These are phyloP conservation scores for Plenodomus lindquistii DNA, from an alignment of 2,329 filamentous ascomycete species.

Conservation along the genomic window DNA sequence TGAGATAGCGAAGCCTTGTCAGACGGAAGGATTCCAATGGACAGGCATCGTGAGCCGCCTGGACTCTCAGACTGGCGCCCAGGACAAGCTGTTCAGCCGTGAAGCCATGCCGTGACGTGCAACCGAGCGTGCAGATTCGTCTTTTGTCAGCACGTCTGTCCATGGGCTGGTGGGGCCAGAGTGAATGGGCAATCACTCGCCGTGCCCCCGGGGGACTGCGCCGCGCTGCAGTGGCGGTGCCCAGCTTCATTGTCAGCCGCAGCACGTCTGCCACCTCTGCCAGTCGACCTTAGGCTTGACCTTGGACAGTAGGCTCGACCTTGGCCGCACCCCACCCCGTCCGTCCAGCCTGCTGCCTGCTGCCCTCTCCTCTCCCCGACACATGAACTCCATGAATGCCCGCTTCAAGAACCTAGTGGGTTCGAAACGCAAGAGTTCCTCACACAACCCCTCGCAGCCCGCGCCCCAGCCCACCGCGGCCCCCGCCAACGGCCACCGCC, in stretches of 20 bases:
- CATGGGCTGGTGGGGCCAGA: neutral
- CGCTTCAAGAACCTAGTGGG: conserved; percentile 80
- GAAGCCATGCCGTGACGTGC: neutral
- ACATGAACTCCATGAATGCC: conserved; percentile 80
- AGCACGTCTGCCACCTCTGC: conserved; percentile 30
- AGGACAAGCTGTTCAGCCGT: neutral
- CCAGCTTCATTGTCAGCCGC: conserved; percentile 37
- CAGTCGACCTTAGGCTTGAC: too few relatives aligned
- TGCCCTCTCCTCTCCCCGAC: conserved; percentile 29
- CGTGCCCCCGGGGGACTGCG: neutral
- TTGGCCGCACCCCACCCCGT: conserved; percentile 29
- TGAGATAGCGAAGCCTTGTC: neutral
- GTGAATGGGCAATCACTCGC: too few relatives aligned
- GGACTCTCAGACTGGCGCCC: neutral
- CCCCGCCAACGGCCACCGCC: conserved; percentile 44
- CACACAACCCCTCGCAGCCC: conserved; percentile 50
- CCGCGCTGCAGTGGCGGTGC: conserved; percentile 22
- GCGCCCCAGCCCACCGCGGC: conserved; percentile 38
- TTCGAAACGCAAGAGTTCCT: conserved; percentile 73
- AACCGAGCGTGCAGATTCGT: neutral
- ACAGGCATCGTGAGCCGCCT: neutral
- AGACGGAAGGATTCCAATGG: neutral
- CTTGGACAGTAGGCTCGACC: conserved; percentile 1
- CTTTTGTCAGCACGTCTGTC: neutral
- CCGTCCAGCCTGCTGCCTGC: conserved; percentile 19